Evolutionary conservation across 768 basidiomycete species (phyloP).

Genomic region (Suillus luteus): DNA sequence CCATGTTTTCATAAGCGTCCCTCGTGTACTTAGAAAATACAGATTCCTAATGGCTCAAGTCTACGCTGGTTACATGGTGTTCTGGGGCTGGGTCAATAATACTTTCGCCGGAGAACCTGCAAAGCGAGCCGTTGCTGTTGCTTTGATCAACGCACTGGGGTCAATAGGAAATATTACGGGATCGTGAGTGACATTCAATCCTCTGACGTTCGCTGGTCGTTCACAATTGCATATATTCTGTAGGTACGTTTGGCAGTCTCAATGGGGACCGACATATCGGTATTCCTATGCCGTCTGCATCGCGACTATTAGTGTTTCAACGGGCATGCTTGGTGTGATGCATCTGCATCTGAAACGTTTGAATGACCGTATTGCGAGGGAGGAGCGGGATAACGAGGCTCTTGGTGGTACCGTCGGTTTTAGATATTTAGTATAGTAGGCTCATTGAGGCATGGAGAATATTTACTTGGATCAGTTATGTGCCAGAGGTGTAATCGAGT

Average conservation of each 20-base stretch:
- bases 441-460: no score
- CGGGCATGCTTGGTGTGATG: slow-evolving; percentile 2
- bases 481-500: no score
- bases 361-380: background rate
- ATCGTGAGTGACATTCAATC: slow-evolving; percentile 48
- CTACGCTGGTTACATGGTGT: slow-evolving; percentile 67
- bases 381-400: background rate
- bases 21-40: background rate
- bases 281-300: slow-evolving; percentile 73
- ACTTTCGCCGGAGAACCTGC: slow-evolving; percentile 71
- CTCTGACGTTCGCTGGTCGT: background rate
- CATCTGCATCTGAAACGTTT: background rate
- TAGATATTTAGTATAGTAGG: slow-evolving; percentile 2
- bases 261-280: slow-evolving; percentile 68
- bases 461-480: no score
- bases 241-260: slow-evolving; percentile 62
- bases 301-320: slow-evolving; percentile 21
- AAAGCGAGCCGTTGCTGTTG: slow-evolving; percentile 80
- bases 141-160: slow-evolving; percentile 74
- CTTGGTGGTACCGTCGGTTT: background rate
- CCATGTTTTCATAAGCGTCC: background rate
- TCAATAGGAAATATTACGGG: slow-evolving; percentile 81
- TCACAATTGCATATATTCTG: background rate
- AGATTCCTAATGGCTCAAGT: slow-evolving; percentile 75
- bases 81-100: slow-evolving; percentile 50